A percentile compares a stretch with the other conserved stretches of the same genome.
These are phyloP conservation scores for Diutina mesorugosa DNA, from an alignment of 1,139 yeast species.

Conservation along the genomic window DNA sequence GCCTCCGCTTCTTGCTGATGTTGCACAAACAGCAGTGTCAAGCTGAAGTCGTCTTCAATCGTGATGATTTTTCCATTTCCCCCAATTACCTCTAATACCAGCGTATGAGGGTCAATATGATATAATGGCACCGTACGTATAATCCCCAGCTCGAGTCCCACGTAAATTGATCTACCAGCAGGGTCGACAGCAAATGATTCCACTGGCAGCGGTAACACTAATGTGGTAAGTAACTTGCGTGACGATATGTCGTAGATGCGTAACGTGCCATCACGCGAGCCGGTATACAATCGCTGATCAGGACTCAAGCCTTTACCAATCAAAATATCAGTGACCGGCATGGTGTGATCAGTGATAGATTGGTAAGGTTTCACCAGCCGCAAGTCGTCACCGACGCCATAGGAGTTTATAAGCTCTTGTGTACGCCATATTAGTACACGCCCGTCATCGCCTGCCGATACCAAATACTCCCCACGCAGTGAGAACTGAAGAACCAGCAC, in stretches of 20 bases:
- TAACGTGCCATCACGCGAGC: conserved; percentile 66
- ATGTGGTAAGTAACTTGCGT: conserved; percentile 46
- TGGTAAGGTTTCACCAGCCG: conserved; percentile 26
- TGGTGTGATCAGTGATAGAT: conserved; percentile 62
- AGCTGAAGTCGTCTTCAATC: conserved; percentile 35
- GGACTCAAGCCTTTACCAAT: conserved; percentile 37
- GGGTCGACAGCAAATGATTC: conserved; percentile 63
- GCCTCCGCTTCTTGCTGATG: conserved; percentile 19
- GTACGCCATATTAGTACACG: conserved; percentile 68
- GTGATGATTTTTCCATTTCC: conserved; percentile 44
- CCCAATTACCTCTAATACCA: conserved; percentile 40
- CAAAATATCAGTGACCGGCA: conserved; percentile 54
- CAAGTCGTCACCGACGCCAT: conserved; percentile 14
- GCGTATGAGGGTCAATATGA: conserved; percentile 25
- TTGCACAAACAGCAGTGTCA: conserved; percentile 42
- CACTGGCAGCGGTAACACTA: conserved; percentile 50
- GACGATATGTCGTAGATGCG: conserved; percentile 44
- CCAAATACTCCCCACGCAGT: conserved; percentile 52
- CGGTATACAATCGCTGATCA: conserved; percentile 58
- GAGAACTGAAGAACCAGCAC: conserved; percentile 49
- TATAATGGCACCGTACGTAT: conserved; percentile 49
- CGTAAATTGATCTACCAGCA: conserved; percentile 63
- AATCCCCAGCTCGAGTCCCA: conserved; percentile 54
- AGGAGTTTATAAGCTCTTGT: conserved; percentile 34
- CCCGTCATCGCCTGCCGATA: conserved; percentile 75